Base-by-base conservation (phyloP, 352 stramenopile species). In the Pythium phragmitis region DNA sequence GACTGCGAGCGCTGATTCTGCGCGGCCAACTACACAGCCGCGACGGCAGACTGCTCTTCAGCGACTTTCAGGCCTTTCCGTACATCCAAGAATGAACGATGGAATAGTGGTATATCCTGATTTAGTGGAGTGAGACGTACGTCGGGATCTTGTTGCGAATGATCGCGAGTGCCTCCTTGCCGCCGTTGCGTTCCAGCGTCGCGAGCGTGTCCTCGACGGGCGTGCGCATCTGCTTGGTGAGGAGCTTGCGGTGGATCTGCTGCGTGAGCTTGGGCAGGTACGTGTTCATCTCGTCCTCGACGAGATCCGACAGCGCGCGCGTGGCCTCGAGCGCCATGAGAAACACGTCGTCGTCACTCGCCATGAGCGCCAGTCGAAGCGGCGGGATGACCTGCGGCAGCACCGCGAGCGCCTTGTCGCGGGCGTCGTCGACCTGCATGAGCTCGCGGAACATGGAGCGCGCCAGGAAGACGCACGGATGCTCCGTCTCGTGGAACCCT, bases 71-170 rank as follows among this genome's bases (percentile, higher is more conserved):
- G 61, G 77, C 74, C 33, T 92, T 91, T 50, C 78, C 79, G 7
- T 92, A 80, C 49, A 68, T 90, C 47, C 81, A 92, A 67, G 84
- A 91, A 42, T 92, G 74, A 68, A 16, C 37, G 37, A 9, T 42
- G 37, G 37, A 42, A 2, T 13, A 42, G 37, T 42, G 7, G 37
- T 42, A 42, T 42, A 17, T 42, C 3, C 26, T 28, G 39, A 58
- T 23, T 51, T 73, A 85, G 28, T 76, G 75, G 33, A 88, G 76
- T 7, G 82, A 91, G 12, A 73, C 68, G 50, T 91, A 92, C 13
- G 83, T 92, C 3, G 83, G 83, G 55, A 92, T 92, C 68, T 92
- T 92, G 48, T 74, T 79, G 17, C 78, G 75, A 57, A 91, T 91
- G 65, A 89, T 89, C 23, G 73, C 64, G n/a, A 91, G 75, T 34